Base-by-base conservation (phyloP, 139 green algal species). In the Tetraselmis chui region DNA sequence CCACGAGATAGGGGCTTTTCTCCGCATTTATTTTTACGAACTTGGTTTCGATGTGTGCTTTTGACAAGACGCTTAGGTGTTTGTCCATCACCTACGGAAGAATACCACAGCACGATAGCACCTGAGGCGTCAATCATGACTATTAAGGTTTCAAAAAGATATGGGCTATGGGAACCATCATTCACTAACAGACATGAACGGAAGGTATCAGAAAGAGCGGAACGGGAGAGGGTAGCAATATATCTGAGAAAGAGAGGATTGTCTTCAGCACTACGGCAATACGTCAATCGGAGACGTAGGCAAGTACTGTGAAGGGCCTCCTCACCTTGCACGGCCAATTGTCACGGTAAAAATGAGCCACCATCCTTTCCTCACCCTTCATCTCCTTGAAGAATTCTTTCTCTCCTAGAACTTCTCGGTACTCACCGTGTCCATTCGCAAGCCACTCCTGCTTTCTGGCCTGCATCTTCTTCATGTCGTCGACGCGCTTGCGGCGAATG, bases 361-460 rank as follows among this genome's bases (percentile, higher is more conserved):
- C 87, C 86, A 97, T 92, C 30, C 94, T 82, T n/a, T 97, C 94
- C 81, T 96, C 95, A 0, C 91, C 91, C 87, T 99, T 99, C 84
- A 97, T 95, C 76, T 94, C 93, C 30, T 91, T 90, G 81, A 99
- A 99, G 84, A 99, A 99, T 22, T 98, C 94, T 76, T 96, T 93
- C 87, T 99, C 96, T 2, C 88, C 80, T 0, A 81, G 2, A 0
- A 98, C 83, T 59, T 98, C 93, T 1, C 76, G 82, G 77, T 96
- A 96, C 84, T 97, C 93, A 30, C 96, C 96, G 83, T 99, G 96
- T 5, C 96, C 96, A 25, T 89, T 90, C 5, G 75, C 87, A 1
- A 92, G n/a, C 95, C 95, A 99, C 76, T 97, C 93, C 74, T 94
- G 89, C 79, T 88, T 90, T 83, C 95, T 94, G 45, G 90, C 85